These are phyloP conservation scores for Aphanomyces cochlioides DNA, from an alignment of 352 stramenopile genomes.

Conservation along the genomic window DNA sequence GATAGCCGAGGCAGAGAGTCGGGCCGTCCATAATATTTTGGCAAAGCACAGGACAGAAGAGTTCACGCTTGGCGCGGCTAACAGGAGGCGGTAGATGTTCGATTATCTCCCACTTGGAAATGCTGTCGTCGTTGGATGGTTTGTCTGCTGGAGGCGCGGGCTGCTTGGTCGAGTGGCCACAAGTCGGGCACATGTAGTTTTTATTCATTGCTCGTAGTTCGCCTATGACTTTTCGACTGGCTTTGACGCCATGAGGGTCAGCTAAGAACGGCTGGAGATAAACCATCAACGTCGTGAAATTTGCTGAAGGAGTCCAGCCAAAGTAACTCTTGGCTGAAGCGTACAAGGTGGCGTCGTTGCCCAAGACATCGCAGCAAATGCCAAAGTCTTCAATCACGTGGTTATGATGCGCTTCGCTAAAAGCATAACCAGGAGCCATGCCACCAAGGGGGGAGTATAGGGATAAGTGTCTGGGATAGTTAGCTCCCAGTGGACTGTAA, in stretches of 20 bases:
- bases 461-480: constrained; percentile 10
- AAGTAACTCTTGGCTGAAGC: neutral
- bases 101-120: neutral
- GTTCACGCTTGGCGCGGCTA: neutral
- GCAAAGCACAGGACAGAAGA: neutral
- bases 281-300: constrained; percentile 22
- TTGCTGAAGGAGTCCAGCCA: constrained; percentile 13
- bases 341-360: constrained; percentile 8
- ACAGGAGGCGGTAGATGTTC: neutral
- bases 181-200: constrained; percentile 3
- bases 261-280: constrained; percentile 23
- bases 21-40: neutral
- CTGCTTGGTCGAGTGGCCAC: constrained; percentile 3
- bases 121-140: neutral
- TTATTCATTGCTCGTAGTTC: constrained; percentile 1
- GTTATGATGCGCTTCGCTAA: neutral
- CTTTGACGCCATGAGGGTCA: neutral
- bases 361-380: constrained; percentile 25
- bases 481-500: constrained; percentile 24
- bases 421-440: constrained; percentile 4
- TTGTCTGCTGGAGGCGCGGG: neutral
- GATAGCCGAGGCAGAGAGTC: constrained; percentile 20
- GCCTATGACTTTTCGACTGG: neutral
- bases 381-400: constrained; percentile 12
- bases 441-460: constrained; percentile 17